A percentile compares a stretch with the other conserved stretches of the same genome.
Evolutionary conservation across 2,329 filamentous ascomycete species (phyloP).

Genomic region (Chrysoporthe deuterocubensis): DNA sequence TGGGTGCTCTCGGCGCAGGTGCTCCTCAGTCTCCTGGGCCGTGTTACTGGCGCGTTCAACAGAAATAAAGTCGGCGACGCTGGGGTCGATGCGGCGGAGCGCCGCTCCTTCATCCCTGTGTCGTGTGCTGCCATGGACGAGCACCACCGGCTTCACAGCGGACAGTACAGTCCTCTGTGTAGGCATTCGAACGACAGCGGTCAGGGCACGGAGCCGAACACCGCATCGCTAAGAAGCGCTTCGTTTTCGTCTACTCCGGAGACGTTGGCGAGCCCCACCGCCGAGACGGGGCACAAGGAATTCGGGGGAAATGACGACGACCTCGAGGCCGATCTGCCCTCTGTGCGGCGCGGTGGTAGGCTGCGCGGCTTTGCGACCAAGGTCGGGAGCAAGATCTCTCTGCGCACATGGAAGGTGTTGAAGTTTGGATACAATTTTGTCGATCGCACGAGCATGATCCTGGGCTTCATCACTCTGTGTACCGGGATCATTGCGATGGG

Average conservation of each 20-base stretch:
- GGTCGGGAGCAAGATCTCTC: constrained; percentile 59
- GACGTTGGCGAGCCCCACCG: constrained; percentile 45
- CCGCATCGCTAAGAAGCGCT: constrained; percentile 67
- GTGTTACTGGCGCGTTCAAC: constrained; percentile 55
- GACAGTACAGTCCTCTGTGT: constrained; percentile 43
- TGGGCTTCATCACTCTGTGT: constrained; percentile 74
- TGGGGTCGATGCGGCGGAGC: constrained; percentile 46
- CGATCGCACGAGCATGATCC: constrained; percentile 76
- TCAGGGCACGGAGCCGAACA: constrained; percentile 73
- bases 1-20: constrained; percentile 74
- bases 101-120: constrained; percentile 65
- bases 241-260: constrained; percentile 65
- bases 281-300: constrained; percentile 46
- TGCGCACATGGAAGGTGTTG: constrained; percentile 60
- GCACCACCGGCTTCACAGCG: constrained; percentile 50
- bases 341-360: constrained; percentile 49
- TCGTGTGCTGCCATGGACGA: constrained; percentile 59
- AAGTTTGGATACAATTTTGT: constrained; percentile 67
- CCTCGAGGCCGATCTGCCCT: constrained; percentile 45
- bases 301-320: constrained; percentile 53
- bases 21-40: constrained; percentile 67
- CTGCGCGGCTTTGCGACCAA: constrained; percentile 57
- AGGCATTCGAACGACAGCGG: constrained; percentile 73
- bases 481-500: constrained; percentile 78
- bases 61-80: constrained; percentile 11